Evolutionary conservation across 2,329 filamentous ascomycete genomes (phyloP), one percentile per base, ranked within the genome.

Genomic region (Diaporthe citrichinensis): DNA sequence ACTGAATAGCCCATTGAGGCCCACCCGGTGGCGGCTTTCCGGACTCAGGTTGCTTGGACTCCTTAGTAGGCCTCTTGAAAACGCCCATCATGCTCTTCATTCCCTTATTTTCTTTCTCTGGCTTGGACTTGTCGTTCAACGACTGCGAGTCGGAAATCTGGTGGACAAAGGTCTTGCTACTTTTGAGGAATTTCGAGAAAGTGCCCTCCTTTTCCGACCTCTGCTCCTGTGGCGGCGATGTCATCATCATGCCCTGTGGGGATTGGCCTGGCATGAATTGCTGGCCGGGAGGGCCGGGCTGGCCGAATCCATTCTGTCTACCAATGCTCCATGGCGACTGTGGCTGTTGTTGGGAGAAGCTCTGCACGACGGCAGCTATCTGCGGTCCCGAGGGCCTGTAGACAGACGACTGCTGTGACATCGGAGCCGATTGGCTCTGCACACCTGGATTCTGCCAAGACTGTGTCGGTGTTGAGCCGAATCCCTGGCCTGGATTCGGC

Each of bases 1-100:
- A 44, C 44, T 62, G 57, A 25, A 62, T n/a, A 28, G 58, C 69
- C 46, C 79, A 81, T 55, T 76, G 76, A 12, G 80, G 80, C 6
- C 80, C 80, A 28, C 80, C 80, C 0, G 80, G 80, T 17, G 80
- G 79, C 3, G 79, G 78, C 15, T 76, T 78, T 3, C 71, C 75
- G 4, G 76, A 67, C 10, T 81, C 79, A 31, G 76, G 65, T 51
- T 80, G 78, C 74, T 81, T 82, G 10, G 79, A 77, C 8, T 75
- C 75, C 62, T 75, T 75, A 76, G 76, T 4, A 76, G 76, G 49
- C 28, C 80, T 76, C 59, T 80, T 80, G 31, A 82, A 81, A 3
- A 78, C 80, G 17, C 76, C 76, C 49, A 80, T 75, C 9, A 82
- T 69, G 9, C 78, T 76, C 58, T 80, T 79, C 44, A 77, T 71